Conservation (phyloP, 2,329 filamentous ascomycete species). For the Diaporthe ampelina region DNA sequence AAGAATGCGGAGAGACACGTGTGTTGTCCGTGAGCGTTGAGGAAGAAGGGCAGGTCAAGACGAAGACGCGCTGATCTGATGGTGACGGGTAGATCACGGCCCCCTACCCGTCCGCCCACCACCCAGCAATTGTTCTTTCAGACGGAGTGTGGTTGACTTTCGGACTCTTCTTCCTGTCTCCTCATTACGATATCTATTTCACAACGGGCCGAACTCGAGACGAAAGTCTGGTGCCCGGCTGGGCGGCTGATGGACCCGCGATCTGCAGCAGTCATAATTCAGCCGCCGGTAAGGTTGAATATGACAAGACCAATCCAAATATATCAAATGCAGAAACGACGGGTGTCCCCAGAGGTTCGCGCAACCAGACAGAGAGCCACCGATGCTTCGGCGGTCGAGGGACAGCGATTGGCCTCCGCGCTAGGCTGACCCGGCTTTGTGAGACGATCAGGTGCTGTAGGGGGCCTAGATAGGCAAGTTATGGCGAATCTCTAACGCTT, state of each 20-base stretch:
- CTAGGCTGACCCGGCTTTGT: conserved; percentile 31
- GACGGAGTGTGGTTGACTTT: neutral
- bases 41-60: neutral
- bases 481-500: conserved; percentile 30
- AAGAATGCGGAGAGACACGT: conserved; percentile 19
- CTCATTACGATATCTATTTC: neutral
- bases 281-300: conserved; percentile 11
- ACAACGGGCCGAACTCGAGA: conserved; percentile 21
- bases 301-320: conserved; percentile 18
- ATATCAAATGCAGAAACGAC: conserved; percentile 26
- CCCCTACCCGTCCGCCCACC: neutral
- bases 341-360: conserved; percentile 31
- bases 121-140: neutral
- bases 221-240: conserved; percentile 3
- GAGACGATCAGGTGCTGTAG: conserved; percentile 1
- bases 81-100: neutral
- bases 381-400: neutral
- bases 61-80: neutral
- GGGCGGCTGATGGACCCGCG: conserved; percentile 19
- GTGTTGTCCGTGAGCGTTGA: neutral
- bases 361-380: neutral
- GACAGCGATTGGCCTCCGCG: conserved; percentile 24
- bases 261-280: conserved; percentile 14
- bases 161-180: neutral
- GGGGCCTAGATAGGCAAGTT: conserved; percentile 12